Percentiles rank a stretch among this genome's conserved stretches.
Conservation (phyloP, 2,329 filamentous ascomycete genomes). For the Aspergillus sp. region DNA sequence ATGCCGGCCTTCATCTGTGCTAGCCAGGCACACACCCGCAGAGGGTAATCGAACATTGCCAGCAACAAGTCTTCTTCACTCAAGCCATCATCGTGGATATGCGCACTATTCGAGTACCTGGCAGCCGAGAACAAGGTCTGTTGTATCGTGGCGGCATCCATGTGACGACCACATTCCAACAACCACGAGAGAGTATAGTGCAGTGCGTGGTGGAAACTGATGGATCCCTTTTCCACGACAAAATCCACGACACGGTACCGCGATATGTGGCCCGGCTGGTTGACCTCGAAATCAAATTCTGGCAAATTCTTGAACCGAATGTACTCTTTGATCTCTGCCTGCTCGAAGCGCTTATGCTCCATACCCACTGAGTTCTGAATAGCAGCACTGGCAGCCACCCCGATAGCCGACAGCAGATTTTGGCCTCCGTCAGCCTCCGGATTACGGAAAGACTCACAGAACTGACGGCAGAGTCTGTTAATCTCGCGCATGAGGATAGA, state of each 20-base stretch:
- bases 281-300: constrained; percentile 75
- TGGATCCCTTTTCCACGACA: constrained; percentile 80
- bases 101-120: constrained; percentile 44
- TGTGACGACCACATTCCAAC: constrained; percentile 79
- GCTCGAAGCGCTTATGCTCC: constrained; percentile 81
- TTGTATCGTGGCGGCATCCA: constrained; percentile 66
- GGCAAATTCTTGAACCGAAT: constrained; percentile 75
- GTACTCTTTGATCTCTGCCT: constrained; percentile 84
- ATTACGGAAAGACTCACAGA: constrained; percentile 81
- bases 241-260: constrained; percentile 77
- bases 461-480: constrained; percentile 84
- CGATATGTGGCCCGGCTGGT: constrained; percentile 41
- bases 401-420: constrained; percentile 68
- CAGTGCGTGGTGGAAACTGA: constrained; percentile 96
- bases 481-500: constrained; percentile 93
- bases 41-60: constrained; percentile 85
- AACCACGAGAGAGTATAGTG: constrained; percentile 97
- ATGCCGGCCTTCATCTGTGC: constrained; percentile 97
- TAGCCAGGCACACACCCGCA: constrained; percentile 92
- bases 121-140: constrained; percentile 70
- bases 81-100: constrained; percentile 60
- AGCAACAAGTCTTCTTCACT: constrained; percentile 76
- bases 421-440: constrained; percentile 62
- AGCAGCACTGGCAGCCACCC: constrained; percentile 71
- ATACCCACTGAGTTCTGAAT: constrained; percentile 85